These are phyloP conservation scores for Chalaropsis ovoidea DNA, from an alignment of 2,329 filamentous ascomycete species.

Conservation along the genomic window DNA sequence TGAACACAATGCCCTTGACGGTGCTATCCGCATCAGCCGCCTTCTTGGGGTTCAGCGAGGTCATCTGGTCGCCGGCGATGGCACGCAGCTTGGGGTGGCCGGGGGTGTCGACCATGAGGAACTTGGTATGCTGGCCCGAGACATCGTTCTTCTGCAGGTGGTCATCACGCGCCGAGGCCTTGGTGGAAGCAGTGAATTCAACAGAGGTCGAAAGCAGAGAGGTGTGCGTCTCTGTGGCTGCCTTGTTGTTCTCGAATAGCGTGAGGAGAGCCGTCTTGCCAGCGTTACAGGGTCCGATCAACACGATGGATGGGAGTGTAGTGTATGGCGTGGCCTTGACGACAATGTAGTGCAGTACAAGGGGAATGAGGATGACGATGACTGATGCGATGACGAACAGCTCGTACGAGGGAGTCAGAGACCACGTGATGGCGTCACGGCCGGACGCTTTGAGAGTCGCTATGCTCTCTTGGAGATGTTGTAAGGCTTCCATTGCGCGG, in stretches of 20 bases:
- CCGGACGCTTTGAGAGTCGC: slow-evolving; percentile 34
- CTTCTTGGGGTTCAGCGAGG: slow-evolving; percentile 25
- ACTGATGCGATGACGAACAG: slow-evolving; percentile 59
- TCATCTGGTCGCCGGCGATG: slow-evolving; percentile 40
- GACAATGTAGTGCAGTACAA: slow-evolving; percentile 67
- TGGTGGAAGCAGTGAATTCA: slow-evolving; percentile 46
- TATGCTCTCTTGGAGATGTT: slow-evolving; percentile 22
- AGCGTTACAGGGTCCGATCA: slow-evolving; percentile 67
- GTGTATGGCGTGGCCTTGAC: slow-evolving; percentile 57
- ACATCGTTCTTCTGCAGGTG: slow-evolving; percentile 48
- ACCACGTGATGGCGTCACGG: slow-evolving; percentile 39
- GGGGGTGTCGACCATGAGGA: slow-evolving; percentile 77
- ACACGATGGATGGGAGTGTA: slow-evolving; percentile 63
- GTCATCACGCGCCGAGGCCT: slow-evolving; percentile 36
- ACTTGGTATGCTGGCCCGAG: slow-evolving; percentile 52
- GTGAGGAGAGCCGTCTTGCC: slow-evolving; percentile 88
- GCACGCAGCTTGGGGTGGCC: slow-evolving; percentile 89
- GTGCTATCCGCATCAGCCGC: slow-evolving; percentile 33
- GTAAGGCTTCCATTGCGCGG: slow-evolving; percentile 23
- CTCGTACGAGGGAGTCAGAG: slow-evolving; percentile 50
- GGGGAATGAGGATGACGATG: slow-evolving; percentile 61
- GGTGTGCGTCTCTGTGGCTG: slow-evolving; percentile 43
- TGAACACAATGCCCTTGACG: slow-evolving; percentile 67
- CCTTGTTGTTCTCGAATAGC: slow-evolving; percentile 50
- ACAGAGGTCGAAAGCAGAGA: slow-evolving; percentile 42